Evolutionary conservation across 768 basidiomycete species (phyloP), one percentile per base, ranked within the genome.

Genomic region (Tulasnella sp.): DNA sequence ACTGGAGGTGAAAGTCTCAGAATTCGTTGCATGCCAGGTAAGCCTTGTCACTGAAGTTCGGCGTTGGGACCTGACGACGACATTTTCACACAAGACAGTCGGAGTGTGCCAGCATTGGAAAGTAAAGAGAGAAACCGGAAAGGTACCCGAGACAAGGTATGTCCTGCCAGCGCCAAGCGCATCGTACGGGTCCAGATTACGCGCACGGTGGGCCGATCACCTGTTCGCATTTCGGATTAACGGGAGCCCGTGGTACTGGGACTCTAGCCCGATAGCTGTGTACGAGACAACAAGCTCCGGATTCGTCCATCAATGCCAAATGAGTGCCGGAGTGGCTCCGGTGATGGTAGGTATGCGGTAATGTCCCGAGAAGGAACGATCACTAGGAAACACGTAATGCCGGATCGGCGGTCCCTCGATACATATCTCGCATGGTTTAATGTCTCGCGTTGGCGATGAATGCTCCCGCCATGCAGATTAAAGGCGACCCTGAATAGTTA

Each of bases 401-500:
- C 42, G 34, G 80, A 79, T 37, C 37, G 76, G 81, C 54, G 44
- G 58, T 31, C 42, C 58, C n/a, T 64, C 58, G 28, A 28, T 73
- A 18, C 44, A 44, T n/a, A n/a, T n/a, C n/a, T 41, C 48, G 5
- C 75, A 54, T 12, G 16, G 18, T 8, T 9, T 8, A 24, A 80
- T 54, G 76, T 82, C 93, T 81, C 86, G 97, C 96, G 86, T 97
- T 96, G 84, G 92, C 90, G 84, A 97, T 95, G 12, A 92, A 86
- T 6, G n/a, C 95, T 94, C 58, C 96, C 96, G 79, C 92, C 90
- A 83, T 98, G 98, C 41, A 96, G 96, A 84, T 96, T 91, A 34
- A 95, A 87, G 28, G 91, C 92, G 86, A 93, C 88, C 64, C 89
- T 87, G 82, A 92, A 92, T 22, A 98, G 89, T 86, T 92, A 96